Conservation (phyloP, 768 basidiomycete species). For the Lyophyllum semitale region DNA sequence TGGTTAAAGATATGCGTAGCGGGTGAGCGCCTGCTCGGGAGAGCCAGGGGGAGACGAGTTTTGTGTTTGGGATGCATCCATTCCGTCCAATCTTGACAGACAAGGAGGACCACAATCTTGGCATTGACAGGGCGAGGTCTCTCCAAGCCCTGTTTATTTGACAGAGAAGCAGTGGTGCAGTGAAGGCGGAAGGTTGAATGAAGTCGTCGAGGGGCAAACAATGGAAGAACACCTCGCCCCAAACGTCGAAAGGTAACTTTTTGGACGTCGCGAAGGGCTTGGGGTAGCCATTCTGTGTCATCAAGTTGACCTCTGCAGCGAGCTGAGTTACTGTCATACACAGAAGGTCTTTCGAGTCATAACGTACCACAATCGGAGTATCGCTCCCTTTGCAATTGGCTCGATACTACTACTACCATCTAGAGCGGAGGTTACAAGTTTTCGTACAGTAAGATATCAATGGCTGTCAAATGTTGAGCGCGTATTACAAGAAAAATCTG, state of each 20-base stretch:
- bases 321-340: too few relatives aligned
- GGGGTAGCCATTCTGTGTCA: too few relatives aligned
- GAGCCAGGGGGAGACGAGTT: conserved; percentile 5
- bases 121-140: conserved; percentile 7
- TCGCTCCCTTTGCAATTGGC: too few relatives aligned
- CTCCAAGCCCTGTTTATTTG: conserved; percentile 14
- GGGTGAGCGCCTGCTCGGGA: conserved; percentile 1
- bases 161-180: conserved; percentile 17
- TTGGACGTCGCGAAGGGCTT: too few relatives aligned
- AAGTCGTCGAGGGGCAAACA: conserved; percentile 13
- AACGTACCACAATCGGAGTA: too few relatives aligned
- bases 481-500: too few relatives aligned
- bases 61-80: conserved; percentile 3
- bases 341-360: too few relatives aligned
- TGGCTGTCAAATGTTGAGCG: too few relatives aligned
- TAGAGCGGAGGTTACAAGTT: too few relatives aligned
- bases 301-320: too few relatives aligned
- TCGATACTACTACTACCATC: too few relatives aligned
- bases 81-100: conserved; percentile 3
- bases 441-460: too few relatives aligned
- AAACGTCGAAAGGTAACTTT: conserved; percentile 11
- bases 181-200: conserved; percentile 1
- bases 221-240: conserved; percentile 14
- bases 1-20: conserved; percentile 1
- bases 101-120: conserved; percentile 15